These are phyloP conservation scores for Pseudogymnoascus sp. DNA, from an alignment of 2,329 filamentous ascomycete species.

Conservation along the genomic window DNA sequence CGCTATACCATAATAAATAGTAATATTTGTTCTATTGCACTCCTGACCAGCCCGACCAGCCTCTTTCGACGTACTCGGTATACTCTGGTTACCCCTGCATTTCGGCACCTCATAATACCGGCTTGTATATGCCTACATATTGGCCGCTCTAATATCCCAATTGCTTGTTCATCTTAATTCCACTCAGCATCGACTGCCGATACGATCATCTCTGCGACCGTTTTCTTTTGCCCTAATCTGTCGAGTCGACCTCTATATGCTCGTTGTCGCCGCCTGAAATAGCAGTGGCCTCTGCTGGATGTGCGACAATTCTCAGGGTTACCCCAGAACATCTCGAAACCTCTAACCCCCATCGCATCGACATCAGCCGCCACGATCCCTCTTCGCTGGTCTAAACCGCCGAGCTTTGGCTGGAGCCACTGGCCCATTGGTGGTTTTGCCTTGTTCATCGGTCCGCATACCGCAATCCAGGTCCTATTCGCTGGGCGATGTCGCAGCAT, in stretches of 20 bases:
- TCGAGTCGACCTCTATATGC: not conserved
- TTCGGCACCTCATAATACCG: slow-evolving; percentile 3
- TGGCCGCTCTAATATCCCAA: not conserved
- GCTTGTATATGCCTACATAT: slow-evolving; percentile 5
- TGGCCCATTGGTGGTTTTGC: slow-evolving; percentile 11
- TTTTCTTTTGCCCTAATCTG: not conserved
- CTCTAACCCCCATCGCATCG: slow-evolving; percentile 18
- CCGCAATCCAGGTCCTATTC: slow-evolving; percentile 20
- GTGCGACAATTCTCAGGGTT: slow-evolving; percentile 27
- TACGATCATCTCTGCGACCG: not conserved
- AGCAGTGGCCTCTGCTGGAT: slow-evolving; percentile 12
- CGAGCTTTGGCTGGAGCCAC: not conserved
- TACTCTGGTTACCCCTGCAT: not conserved
- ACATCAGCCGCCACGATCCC: slow-evolving; percentile 18
- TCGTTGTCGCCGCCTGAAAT: slow-evolving; percentile 5
- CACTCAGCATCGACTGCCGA: not conserved
- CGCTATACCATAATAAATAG: not conserved
- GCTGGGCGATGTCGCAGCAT: slow-evolving; percentile 27
- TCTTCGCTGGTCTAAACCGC: slow-evolving; percentile 6
- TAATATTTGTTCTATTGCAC: not conserved
- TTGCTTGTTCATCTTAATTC: slow-evolving; percentile 6
- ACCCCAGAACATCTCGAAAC: slow-evolving; percentile 23
- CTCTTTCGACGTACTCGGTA: not conserved
- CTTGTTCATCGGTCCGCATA: slow-evolving; percentile 17
- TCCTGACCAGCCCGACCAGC: not conserved